Conservation (phyloP, 306 rosid species). For the Styphnolobium japonicum region DNA sequence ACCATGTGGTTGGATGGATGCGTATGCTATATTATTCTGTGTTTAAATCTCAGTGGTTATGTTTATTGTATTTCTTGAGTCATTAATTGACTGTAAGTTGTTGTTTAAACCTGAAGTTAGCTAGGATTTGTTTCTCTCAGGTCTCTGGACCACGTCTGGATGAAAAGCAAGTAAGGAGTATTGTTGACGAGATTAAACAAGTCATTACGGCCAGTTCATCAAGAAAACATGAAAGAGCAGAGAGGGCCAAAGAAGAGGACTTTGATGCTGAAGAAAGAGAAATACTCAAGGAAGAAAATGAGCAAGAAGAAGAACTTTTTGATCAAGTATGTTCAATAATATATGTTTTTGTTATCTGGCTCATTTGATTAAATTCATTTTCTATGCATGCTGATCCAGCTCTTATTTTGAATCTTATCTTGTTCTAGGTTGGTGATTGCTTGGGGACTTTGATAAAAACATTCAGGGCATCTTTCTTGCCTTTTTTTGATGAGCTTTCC, state of each 20-base stretch:
- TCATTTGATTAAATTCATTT: conserved; percentile 8
- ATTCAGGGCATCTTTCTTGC: conserved; percentile 84
- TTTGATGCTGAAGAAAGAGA: conserved; percentile 96
- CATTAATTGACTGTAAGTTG: conserved; percentile 2
- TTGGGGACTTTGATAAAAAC: conserved; percentile 95
- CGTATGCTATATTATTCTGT: neutral
- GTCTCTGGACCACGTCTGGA: conserved; percentile 77
- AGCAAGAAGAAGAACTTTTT: conserved; percentile 97
- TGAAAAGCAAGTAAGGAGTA: conserved; percentile 82
- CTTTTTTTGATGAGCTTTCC: conserved; percentile 88
- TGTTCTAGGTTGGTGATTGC: conserved; percentile 81
- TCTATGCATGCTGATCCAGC: neutral
- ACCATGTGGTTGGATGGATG: neutral
- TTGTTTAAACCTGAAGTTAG: conserved; percentile 16
- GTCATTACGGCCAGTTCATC: conserved; percentile 90
- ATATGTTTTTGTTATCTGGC: conserved; percentile 1
- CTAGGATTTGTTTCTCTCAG: conserved; percentile 39
- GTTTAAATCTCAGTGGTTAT: neutral
- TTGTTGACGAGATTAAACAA: conserved; percentile 88
- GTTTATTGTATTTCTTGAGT: neutral
- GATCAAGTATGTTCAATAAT: conserved; percentile 60
- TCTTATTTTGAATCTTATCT: conserved; percentile 18
- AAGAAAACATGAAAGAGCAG: conserved; percentile 87
- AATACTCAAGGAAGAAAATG: conserved; percentile 89
- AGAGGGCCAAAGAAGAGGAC: conserved; percentile 89